Evolutionary conservation across 2,329 filamentous ascomycete species (phyloP).

Genomic region (Dactylellina sp.): DNA sequence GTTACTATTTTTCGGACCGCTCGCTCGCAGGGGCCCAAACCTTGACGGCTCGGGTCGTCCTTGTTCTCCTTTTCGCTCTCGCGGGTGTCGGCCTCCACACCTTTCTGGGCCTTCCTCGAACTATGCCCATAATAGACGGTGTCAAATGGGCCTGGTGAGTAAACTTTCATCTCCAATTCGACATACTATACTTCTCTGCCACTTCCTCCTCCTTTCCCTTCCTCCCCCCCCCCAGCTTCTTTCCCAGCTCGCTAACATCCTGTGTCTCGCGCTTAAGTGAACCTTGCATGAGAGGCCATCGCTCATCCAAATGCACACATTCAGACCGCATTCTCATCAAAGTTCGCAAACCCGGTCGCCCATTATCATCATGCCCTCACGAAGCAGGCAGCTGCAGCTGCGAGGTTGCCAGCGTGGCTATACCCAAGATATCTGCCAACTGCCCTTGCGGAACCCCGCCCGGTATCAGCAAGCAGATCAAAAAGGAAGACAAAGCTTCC

Average conservation of each 20-base stretch:
- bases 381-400: conserved; percentile 58
- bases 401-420: conserved; percentile 60
- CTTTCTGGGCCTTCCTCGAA: background rate
- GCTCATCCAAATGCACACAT: conserved; percentile 67
- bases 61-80: too few relatives aligned
- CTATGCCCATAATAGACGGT: conserved; percentile 60
- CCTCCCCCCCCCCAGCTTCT: background rate
- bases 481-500: conserved; percentile 38
- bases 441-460: conserved; percentile 39
- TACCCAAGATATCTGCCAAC: conserved; percentile 54
- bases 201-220: too few relatives aligned
- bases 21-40: background rate
- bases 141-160: conserved; percentile 60
- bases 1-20: conserved; percentile 10
- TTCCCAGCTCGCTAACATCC: background rate
- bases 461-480: conserved; percentile 9
- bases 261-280: conserved; percentile 62
- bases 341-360: conserved; percentile 67
- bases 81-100: background rate
- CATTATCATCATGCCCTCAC: conserved; percentile 67
- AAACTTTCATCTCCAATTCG: too few relatives aligned
- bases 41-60: background rate
- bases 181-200: too few relatives aligned
- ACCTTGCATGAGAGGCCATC: conserved; percentile 67
- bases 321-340: conserved; percentile 67